Evolutionary conservation across 2,329 filamentous ascomycete species (phyloP).

Genomic region (Metarhizium rileyi): DNA sequence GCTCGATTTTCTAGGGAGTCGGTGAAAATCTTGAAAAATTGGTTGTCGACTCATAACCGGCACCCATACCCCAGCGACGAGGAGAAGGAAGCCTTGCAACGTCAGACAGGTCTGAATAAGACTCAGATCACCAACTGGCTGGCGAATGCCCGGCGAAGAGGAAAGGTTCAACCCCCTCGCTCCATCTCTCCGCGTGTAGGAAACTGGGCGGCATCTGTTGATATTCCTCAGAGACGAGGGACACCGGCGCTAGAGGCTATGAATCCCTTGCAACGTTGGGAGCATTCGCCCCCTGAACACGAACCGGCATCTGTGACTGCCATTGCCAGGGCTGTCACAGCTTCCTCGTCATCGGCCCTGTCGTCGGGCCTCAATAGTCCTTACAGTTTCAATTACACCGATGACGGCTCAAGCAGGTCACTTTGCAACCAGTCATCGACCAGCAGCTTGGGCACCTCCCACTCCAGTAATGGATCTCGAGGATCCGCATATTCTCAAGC

Average conservation of each 20-base stretch:
- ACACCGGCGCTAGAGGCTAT: slow-evolving; percentile 44
- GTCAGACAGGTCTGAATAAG: slow-evolving; percentile 69
- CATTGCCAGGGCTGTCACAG: slow-evolving; percentile 48
- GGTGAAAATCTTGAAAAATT: slow-evolving; percentile 71
- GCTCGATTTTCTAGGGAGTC: slow-evolving; percentile 73
- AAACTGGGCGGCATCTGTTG: slow-evolving; percentile 52
- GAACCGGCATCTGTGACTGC: slow-evolving; percentile 50
- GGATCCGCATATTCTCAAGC: slow-evolving; percentile 49
- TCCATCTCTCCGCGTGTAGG: slow-evolving; percentile 60
- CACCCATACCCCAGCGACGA: slow-evolving; percentile 85
- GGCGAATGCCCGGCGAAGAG: slow-evolving; percentile 75
- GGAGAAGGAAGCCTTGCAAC: slow-evolving; percentile 71
- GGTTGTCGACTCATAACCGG: slow-evolving; percentile 69
- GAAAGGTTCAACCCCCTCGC: slow-evolving; percentile 62
- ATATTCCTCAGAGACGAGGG: slow-evolving; percentile 57
- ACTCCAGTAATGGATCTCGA: slow-evolving; percentile 48
- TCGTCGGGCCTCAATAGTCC: slow-evolving; percentile 49
- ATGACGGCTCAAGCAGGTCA: slow-evolving; percentile 50
- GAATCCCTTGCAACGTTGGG: slow-evolving; percentile 50
- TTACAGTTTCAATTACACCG: slow-evolving; percentile 46
- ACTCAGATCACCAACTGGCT: slow-evolving; percentile 88
- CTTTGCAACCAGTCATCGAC: slow-evolving; percentile 49
- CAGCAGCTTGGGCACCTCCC: slow-evolving; percentile 51
- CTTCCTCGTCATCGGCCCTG: slow-evolving; percentile 39
- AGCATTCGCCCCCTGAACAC: slow-evolving; percentile 49